Evolutionary conservation across 1,139 yeast species (phyloP).

Genomic region (Petasospora fabianii): DNA sequence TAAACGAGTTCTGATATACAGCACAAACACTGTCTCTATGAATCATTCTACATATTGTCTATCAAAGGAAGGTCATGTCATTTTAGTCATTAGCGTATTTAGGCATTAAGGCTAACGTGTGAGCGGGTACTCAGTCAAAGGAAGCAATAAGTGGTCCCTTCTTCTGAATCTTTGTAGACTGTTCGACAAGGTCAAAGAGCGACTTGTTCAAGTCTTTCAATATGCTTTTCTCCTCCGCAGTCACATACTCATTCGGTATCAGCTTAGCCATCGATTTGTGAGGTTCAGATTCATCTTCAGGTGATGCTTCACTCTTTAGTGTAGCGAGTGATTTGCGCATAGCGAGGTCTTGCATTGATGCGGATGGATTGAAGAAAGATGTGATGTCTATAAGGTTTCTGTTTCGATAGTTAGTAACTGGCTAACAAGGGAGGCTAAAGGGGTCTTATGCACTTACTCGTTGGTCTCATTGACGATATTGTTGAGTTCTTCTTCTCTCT

Average conservation of each 20-base stretch:
- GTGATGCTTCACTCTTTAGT: constrained; percentile 6
- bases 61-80: too few relatives aligned
- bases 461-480: constrained; percentile 37
- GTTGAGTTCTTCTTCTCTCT: constrained; percentile 34
- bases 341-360: constrained; percentile 11
- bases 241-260: constrained; percentile 10
- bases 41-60: too few relatives aligned
- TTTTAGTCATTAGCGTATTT: too few relatives aligned
- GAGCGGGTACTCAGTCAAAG: constrained; percentile 12
- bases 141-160: constrained; percentile 20
- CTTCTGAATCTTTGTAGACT: constrained; percentile 12
- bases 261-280: constrained; percentile 11
- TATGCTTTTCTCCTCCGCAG: constrained; percentile 15
- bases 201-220: constrained; percentile 11
- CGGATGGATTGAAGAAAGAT: constrained; percentile 19
- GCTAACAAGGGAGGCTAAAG: neutral
- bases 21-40: too few relatives aligned
- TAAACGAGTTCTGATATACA: too few relatives aligned
- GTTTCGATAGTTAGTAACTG: constrained; percentile 5
- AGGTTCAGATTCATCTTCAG: constrained; percentile 1
- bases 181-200: constrained; percentile 13
- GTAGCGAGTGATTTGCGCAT: constrained; percentile 14
- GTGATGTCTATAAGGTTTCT: constrained; percentile 26
- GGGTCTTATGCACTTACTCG: constrained; percentile 23
- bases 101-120: too few relatives aligned